These are phyloP conservation scores for Myxozyma nipponensis DNA, from an alignment of 805 yeast species.

Conservation along the genomic window DNA sequence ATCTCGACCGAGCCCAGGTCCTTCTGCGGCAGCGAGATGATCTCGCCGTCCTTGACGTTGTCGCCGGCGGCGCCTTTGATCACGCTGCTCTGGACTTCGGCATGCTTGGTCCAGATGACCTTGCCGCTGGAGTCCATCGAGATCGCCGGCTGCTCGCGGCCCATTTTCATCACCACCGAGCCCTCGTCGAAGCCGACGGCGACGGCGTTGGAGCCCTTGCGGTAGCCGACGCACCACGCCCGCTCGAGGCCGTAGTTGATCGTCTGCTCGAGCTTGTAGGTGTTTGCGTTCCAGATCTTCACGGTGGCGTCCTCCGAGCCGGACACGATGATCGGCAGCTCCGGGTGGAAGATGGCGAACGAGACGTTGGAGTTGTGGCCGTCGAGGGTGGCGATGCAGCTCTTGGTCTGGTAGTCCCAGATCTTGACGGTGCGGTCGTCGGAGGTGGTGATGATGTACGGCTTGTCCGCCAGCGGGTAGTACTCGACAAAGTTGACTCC, in stretches of 20 bases:
- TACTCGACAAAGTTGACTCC: slow-evolving; percentile 97
- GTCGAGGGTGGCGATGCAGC: slow-evolving; percentile 88
- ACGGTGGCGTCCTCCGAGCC: slow-evolving; percentile 97
- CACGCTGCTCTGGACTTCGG: slow-evolving; percentile 80
- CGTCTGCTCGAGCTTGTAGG: slow-evolving; percentile 90
- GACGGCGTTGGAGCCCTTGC: slow-evolving; percentile 68
- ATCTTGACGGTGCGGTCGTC: slow-evolving; percentile 80
- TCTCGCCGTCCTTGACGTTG: slow-evolving; percentile 74
- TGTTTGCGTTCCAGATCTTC: slow-evolving; percentile 91
- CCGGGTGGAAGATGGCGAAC: slow-evolving; percentile 97
- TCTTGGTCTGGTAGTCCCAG: slow-evolving; percentile 92
- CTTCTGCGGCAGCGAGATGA: slow-evolving; percentile 70
- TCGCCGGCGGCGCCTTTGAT: slow-evolving; percentile 52
- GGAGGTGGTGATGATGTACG: slow-evolving; percentile 89
- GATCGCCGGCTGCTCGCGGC: slow-evolving; percentile 89
- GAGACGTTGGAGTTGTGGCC: slow-evolving; percentile 95
- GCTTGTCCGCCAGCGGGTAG: slow-evolving; percentile 96
- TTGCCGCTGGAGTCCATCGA: slow-evolving; percentile 94
- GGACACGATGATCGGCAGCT: slow-evolving; percentile 85
- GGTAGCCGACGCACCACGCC: slow-evolving; percentile 88
- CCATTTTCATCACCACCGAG: slow-evolving; percentile 78
- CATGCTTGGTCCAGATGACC: slow-evolving; percentile 83
- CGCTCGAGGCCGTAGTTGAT: slow-evolving; percentile 89
- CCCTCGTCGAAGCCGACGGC: slow-evolving; percentile 97
- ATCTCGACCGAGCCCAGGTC: slow-evolving; percentile 94